phyloP scores from a whole-genome alignment of 192 early-diverging fungal genomes.

The Phycomyces blakesleeanus region DNA sequence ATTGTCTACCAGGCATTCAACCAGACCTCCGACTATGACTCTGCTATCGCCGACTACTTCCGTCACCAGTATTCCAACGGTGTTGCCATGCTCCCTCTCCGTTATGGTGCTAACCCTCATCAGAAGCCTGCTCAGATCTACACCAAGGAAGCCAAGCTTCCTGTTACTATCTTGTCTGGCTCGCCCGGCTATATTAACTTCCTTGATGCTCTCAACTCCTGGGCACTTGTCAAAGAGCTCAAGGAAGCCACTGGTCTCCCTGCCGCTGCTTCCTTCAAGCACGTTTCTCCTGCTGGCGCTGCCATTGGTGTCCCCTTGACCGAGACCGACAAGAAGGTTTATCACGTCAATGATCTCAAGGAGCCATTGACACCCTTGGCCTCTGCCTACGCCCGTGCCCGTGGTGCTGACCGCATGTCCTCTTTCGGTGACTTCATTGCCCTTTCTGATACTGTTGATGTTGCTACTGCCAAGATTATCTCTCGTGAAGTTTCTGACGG shows the following conservation, averaged over 20 bases:
- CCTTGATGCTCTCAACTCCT: conserved; percentile 94
- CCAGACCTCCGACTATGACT: conserved; percentile 94
- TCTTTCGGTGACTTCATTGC: conserved; percentile 99
- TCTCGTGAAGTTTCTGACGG: conserved; percentile 96
- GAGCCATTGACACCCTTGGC: conserved; percentile 80
- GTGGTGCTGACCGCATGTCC: conserved; percentile 98
- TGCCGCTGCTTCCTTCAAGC: conserved; percentile 98
- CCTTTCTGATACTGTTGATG: conserved; percentile 83
- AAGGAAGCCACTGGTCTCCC: conserved; percentile 78
- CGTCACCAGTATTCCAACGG: conserved; percentile 83
- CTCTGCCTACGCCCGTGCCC: conserved; percentile 92
- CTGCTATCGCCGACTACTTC: conserved; percentile 94
- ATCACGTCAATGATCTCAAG: conserved; percentile 84
- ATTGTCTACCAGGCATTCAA: conserved; percentile 73
- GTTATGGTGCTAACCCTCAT: conserved; percentile 98
- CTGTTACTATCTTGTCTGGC: conserved; percentile 86
- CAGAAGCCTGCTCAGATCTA: conserved; percentile 97
- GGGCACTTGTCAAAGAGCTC: conserved; percentile 98
- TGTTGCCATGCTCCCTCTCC: conserved; percentile 74
- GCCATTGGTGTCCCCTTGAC: conserved; percentile 82
- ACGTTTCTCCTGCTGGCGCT: conserved; percentile 97
- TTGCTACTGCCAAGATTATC: conserved; percentile 92
- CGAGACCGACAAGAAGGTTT: conserved; percentile 83
- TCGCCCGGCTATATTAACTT: conserved; percentile 98
- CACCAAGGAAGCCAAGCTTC: conserved; percentile 72